Evolutionary conservation across 1,284 basidiomycete species (phyloP).

Genomic region (Taiwanofungus camphoratus): DNA sequence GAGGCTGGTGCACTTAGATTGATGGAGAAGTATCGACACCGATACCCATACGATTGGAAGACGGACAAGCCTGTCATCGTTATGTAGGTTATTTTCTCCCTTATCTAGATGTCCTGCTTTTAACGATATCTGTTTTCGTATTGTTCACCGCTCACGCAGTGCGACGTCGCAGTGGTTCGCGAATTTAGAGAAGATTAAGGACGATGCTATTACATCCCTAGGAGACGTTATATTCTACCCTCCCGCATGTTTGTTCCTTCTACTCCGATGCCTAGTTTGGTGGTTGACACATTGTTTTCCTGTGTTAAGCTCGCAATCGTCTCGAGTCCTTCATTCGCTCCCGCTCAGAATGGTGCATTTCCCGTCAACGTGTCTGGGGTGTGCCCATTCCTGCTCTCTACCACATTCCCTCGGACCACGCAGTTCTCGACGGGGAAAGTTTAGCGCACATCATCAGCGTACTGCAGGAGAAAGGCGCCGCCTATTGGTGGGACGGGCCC

Average conservation of each 20-base stretch:
- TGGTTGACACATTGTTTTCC: slow-evolving; percentile 7
- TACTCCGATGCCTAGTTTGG: slow-evolving; percentile 1
- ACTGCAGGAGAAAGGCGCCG: slow-evolving; percentile 68
- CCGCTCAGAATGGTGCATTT: slow-evolving; percentile 99
- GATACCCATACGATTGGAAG: slow-evolving; percentile 97
- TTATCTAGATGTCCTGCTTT: not conserved
- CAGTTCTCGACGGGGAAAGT: slow-evolving; percentile 63
- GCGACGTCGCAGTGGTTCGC: slow-evolving; percentile 99
- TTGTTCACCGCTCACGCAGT: too few relatives aligned
- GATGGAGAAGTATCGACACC: slow-evolving; percentile 74
- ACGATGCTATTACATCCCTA: slow-evolving; percentile 68
- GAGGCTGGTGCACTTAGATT: slow-evolving; percentile 59
- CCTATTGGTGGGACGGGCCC: slow-evolving; percentile 90
- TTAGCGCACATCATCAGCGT: slow-evolving; percentile 77
- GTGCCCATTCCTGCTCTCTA: slow-evolving; percentile 94
- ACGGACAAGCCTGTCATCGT: slow-evolving; percentile 91
- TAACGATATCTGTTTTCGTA: not conserved
- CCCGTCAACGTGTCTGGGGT: slow-evolving; percentile 96
- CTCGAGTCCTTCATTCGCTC: slow-evolving; percentile 82
- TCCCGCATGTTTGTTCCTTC: slow-evolving; percentile 51
- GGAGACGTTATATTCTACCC: slow-evolving; percentile 78
- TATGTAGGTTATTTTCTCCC: slow-evolving; percentile 46
- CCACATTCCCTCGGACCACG: slow-evolving; percentile 56
- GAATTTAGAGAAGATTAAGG: slow-evolving; percentile 82
- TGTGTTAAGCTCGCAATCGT: slow-evolving; percentile 65